Base-by-base conservation (phyloP, 148 eudicot species). In the Rhododendron ferrugineum region DNA sequence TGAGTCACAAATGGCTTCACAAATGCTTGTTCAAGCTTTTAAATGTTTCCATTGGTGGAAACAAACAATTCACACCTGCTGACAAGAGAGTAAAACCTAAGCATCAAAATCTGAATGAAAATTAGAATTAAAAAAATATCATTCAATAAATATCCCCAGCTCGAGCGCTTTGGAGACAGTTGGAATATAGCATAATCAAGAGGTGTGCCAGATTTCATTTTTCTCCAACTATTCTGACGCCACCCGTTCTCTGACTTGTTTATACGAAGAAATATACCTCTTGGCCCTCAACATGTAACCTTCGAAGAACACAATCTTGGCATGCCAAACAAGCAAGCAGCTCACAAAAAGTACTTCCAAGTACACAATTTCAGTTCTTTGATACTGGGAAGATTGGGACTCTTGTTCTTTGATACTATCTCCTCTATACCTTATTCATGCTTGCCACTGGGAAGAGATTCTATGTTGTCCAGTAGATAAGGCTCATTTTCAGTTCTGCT, bases 51-150 rank as follows among this genome's bases (percentile, higher is more conserved):
- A 88, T 84, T 88, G 86, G 91, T 88, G 40, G 98, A 94, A 90
- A 97, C 95, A 91, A 94, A 92, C 88, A 97, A 86, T 85, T 97
- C 98, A 86, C 98, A 97, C 86, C 99, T 97, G 90, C 78, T 83
- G 64, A 58, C 68, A 87, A 85, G 37, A 23, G 32, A 81, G 85
- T 78, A 77, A 54, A 58, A 76, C 70, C 83, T 54, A 47, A 84
- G 54, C 77, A 78, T 26, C 37, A 80, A 83, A 58, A 42, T 23
- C 40, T 78, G 56, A 37, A 50, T 32, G n/a, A 28, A 54, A 74
- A 62, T 47, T 13, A 83, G 50, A 52, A 28, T 49, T 52, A 32
- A 1, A 37, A 49, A 6, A 76, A 82, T 70, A 44, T 18, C 32
- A 44, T 30, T 52, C 11, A 42, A 85, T 28, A 30, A 15, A 49